A percentile compares a stretch with the other conserved stretches of the same genome.
These are phyloP conservation scores for Fusarium anguioides DNA, from an alignment of 2,329 filamentous ascomycete genomes.

Conservation along the genomic window DNA sequence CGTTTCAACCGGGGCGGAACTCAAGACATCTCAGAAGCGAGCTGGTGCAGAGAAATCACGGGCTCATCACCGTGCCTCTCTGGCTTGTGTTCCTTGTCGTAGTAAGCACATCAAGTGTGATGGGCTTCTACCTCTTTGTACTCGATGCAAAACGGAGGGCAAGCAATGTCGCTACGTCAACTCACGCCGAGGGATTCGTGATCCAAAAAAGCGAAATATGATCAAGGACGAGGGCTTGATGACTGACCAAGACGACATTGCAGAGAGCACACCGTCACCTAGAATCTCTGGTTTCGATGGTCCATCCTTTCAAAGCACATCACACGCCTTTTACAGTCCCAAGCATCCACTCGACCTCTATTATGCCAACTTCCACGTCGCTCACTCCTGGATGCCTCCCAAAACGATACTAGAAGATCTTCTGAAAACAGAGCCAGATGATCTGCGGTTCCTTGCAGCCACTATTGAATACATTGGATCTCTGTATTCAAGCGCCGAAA, in stretches of 20 bases:
- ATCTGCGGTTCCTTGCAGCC: slow-evolving; percentile 14
- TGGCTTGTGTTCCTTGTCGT: slow-evolving; percentile 40
- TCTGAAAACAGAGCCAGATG: not conserved
- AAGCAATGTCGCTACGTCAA: slow-evolving; percentile 30
- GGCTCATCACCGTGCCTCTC: slow-evolving; percentile 33
- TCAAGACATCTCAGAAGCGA: slow-evolving; percentile 9
- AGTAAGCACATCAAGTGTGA: slow-evolving; percentile 40
- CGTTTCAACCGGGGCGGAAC: not conserved
- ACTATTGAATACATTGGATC: slow-evolving; percentile 41
- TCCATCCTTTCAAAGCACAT: not conserved
- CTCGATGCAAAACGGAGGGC: slow-evolving; percentile 32
- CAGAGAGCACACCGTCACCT: slow-evolving; percentile 23
- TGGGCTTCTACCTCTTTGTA: slow-evolving; percentile 30
- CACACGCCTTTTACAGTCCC: slow-evolving; percentile 1
- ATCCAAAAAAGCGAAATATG: slow-evolving; percentile 25
- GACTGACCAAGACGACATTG: slow-evolving; percentile 1
- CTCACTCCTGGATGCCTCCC: slow-evolving; percentile 41
- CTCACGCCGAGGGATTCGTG: slow-evolving; percentile 38
- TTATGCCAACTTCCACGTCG: slow-evolving; percentile 40
- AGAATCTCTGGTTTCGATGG: slow-evolving; percentile 1
- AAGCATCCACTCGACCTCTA: slow-evolving; percentile 35
- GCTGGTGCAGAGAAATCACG: slow-evolving; percentile 25
- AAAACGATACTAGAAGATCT: slow-evolving; percentile 20
- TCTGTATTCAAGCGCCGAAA: slow-evolving; percentile 26
- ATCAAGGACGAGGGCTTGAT: slow-evolving; percentile 12